These are phyloP conservation scores for Wickerhamiella lipophila DNA, from an alignment of 805 yeast genomes.

Conservation along the genomic window DNA sequence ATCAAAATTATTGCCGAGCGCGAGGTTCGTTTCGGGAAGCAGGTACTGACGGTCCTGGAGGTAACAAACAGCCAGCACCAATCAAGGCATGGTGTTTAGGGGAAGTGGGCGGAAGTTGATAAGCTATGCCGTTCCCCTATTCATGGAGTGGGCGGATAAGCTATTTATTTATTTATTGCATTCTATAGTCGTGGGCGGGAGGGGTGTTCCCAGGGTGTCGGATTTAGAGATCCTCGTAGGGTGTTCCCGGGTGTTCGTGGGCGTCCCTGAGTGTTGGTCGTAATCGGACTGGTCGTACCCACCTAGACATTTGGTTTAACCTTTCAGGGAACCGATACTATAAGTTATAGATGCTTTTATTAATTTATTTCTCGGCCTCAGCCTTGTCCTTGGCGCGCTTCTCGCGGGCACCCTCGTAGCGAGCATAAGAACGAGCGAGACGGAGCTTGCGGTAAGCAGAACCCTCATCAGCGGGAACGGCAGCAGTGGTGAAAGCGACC, in stretches of 20 bases:
- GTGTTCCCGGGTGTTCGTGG: too few species aligned
- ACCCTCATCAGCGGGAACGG: conserved; percentile 59
- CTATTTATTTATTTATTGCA: background rate
- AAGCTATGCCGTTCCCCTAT: too few species aligned
- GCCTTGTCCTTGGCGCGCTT: conserved; percentile 96
- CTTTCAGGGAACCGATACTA: conserved; percentile 5
- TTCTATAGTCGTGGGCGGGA: too few species aligned
- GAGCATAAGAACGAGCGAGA: conserved; percentile 88
- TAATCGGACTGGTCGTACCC: too few species aligned
- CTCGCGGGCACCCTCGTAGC: conserved; percentile 88
- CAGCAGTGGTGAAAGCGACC: conserved; percentile 69
- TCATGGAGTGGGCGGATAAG: too few species aligned
- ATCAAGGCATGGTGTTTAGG: background rate
- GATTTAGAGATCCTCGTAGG: too few species aligned
- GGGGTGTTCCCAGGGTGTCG: too few species aligned
- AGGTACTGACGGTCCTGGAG: background rate
- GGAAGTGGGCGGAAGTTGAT: too few species aligned
- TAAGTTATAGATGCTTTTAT: conserved; percentile 6
- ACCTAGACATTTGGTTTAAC: too few species aligned
- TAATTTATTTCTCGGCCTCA: conserved; percentile 71
- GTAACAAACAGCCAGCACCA: background rate
- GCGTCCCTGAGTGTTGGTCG: too few species aligned
- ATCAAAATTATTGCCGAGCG: conserved; percentile 16
- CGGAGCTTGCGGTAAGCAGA: conserved; percentile 92
- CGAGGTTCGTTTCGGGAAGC: background rate